A percentile compares a stretch with the other conserved stretches of the same genome.
Conservation (phyloP, 228 moss, liverwort and hornwort genomes). For the Sphagnum fallax region DNA sequence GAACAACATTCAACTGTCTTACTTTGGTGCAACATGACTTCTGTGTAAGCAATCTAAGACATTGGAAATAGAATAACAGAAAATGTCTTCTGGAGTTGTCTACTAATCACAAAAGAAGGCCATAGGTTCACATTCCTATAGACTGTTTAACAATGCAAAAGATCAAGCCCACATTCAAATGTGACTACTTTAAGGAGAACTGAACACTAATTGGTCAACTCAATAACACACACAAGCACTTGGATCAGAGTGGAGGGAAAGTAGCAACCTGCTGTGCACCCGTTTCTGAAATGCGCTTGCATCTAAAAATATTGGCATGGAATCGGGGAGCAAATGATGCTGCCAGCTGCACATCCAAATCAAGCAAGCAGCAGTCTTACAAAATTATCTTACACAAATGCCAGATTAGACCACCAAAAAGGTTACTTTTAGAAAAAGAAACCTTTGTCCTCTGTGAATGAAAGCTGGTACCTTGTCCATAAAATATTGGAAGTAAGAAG, state of each 20-base stretch:
- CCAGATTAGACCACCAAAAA: not conserved
- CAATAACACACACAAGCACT: too few species aligned
- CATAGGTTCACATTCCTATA: too few species aligned
- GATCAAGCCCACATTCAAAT: too few species aligned
- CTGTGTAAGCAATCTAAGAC: too few species aligned
- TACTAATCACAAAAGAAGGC: too few species aligned
- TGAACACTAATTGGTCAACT: too few species aligned
- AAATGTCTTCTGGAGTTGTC: too few species aligned
- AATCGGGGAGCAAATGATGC: conserved; percentile 98
- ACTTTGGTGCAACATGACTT: not conserved
- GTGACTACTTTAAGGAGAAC: too few species aligned
- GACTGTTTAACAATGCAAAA: too few species aligned
- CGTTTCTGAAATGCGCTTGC: conserved; percentile 98
- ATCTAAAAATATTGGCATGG: conserved; percentile 86
- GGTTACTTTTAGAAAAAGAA: not conserved
- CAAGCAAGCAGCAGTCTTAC: not conserved
- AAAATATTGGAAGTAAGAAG: conserved; percentile 90
- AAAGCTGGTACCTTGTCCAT: conserved; percentile 81
- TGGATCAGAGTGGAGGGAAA: too few species aligned
- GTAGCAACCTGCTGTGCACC: conserved; percentile 85
- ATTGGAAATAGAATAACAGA: too few species aligned
- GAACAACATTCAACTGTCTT: conserved; percentile 4
- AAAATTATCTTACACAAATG: not conserved
- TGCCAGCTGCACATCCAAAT: conserved; percentile 64
- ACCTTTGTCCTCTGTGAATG: not conserved